These are phyloP conservation scores for Russula brevipes DNA, from an alignment of 768 basidiomycete genomes.

Conservation along the genomic window DNA sequence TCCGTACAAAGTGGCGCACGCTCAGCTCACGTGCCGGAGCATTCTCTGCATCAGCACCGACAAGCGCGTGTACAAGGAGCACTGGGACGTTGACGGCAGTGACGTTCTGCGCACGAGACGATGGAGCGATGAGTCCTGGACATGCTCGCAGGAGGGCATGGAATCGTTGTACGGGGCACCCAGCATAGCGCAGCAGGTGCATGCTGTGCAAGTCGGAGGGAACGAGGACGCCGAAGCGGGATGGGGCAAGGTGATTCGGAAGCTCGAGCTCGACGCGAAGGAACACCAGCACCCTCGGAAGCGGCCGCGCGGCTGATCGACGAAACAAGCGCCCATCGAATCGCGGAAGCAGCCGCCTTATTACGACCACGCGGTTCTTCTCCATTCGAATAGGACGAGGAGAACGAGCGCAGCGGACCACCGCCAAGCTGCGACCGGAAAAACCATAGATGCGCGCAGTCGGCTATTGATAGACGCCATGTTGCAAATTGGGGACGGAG, in stretches of 20 bases:
- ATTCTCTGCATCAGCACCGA: slow-evolving; percentile 1
- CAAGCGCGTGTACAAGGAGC: neutral
- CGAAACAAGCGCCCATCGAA: neutral
- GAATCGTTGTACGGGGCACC: neutral
- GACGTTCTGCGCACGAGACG: neutral
- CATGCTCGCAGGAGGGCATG: neutral
- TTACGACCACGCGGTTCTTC: neutral
- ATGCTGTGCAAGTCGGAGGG: neutral
- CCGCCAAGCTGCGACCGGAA: neutral
- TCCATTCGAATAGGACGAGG: neutral
- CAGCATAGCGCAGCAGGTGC: neutral
- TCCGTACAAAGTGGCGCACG: neutral
- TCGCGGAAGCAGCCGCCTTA: neutral
- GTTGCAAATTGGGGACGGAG: neutral
- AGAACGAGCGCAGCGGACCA: too few relatives aligned
- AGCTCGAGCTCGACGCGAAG: neutral
- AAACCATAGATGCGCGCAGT: neutral
- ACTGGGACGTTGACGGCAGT: neutral
- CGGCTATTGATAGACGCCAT: neutral
- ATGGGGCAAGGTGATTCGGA: neutral
- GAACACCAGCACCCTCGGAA: neutral
- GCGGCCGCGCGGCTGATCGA: neutral
- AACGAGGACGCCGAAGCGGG: neutral
- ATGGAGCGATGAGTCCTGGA: neutral
- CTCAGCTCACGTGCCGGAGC: slow-evolving; percentile 9